phyloP scores from a whole-genome alignment of 2,329 filamentous ascomycete species.

The Ophiocordyceps robertsii region DNA sequence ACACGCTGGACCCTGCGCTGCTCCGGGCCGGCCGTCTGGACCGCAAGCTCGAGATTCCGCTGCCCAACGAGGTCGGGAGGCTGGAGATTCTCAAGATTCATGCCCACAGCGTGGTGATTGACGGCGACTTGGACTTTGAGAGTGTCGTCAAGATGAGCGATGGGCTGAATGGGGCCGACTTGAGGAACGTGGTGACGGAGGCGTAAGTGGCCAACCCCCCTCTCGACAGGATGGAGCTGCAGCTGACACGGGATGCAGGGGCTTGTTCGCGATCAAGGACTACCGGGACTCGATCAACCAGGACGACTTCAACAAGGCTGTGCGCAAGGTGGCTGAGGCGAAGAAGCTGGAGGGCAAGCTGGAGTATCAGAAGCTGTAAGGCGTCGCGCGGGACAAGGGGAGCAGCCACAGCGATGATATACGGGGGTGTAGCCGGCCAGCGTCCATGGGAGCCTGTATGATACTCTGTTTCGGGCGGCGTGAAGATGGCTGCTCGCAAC shows the following conservation, averaged over 20 bases:
- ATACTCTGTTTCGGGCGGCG: too few species aligned
- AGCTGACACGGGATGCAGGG: constrained; percentile 34
- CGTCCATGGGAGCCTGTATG: too few species aligned
- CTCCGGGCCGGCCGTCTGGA: constrained; percentile 87
- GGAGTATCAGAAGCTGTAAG: constrained; percentile 87
- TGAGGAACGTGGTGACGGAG: constrained; percentile 96
- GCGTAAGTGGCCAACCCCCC: constrained; percentile 52
- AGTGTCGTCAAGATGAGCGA: constrained; percentile 99
- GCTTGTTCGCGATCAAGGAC: constrained; percentile 95
- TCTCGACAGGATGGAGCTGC: not conserved
- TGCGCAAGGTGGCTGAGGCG: constrained; percentile 89
- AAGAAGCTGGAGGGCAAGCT: constrained; percentile 99
- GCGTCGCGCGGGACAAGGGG: not conserved
- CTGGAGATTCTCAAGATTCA: constrained; percentile 98
- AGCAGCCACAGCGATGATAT: not conserved
- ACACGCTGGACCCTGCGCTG: constrained; percentile 87
- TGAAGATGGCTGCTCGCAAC: too few species aligned
- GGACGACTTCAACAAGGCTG: constrained; percentile 98
- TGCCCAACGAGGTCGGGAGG: constrained; percentile 92
- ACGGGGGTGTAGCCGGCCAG: not conserved
- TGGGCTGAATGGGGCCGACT: constrained; percentile 89
- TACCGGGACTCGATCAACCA: constrained; percentile 94
- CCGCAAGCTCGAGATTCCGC: constrained; percentile 92
- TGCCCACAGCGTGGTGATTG: constrained; percentile 68
- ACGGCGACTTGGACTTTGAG: constrained; percentile 97